Conservation (phyloP, 1,284 basidiomycete genomes). For the Leccinum solheimii region DNA sequence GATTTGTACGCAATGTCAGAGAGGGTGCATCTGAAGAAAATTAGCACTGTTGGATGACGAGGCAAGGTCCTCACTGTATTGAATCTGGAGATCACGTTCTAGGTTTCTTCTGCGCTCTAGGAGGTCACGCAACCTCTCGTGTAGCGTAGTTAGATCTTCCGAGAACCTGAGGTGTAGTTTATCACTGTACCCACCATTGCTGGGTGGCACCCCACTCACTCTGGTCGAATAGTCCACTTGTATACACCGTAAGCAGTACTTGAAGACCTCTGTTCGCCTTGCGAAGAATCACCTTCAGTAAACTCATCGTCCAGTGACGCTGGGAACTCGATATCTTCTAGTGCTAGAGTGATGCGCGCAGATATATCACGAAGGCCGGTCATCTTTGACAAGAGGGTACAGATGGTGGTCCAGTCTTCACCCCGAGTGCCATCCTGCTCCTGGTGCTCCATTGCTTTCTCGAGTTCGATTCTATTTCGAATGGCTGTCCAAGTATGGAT, state of each 20-base stretch:
- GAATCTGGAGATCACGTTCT: constrained; percentile 52
- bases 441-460: constrained; percentile 51
- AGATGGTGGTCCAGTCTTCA: constrained; percentile 56
- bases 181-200: background rate
- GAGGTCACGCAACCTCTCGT: constrained; percentile 50
- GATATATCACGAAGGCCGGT: constrained; percentile 57
- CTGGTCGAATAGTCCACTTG: constrained; percentile 71
- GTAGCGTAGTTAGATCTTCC: constrained; percentile 51
- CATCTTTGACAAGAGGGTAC: constrained; percentile 58
- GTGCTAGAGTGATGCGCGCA: constrained; percentile 56
- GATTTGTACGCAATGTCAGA: constrained; percentile 66
- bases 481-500: constrained; percentile 61
- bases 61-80: constrained; percentile 48
- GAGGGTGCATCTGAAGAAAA: constrained; percentile 60
- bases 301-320: constrained; percentile 20
- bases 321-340: constrained; percentile 40
- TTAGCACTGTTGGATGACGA: constrained; percentile 1
- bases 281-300: constrained; percentile 28
- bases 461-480: constrained; percentile 49
- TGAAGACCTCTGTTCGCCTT: constrained; percentile 20
- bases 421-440: constrained; percentile 37
- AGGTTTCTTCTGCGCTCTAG: constrained; percentile 50
- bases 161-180: constrained; percentile 60
- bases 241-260: constrained; percentile 14
- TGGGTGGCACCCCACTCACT: constrained; percentile 43